Percentiles rank a stretch among this genome's conserved stretches.
These are phyloP conservation scores for Suillus sp. DNA, from an alignment of 768 basidiomycete species.

Conservation along the genomic window DNA sequence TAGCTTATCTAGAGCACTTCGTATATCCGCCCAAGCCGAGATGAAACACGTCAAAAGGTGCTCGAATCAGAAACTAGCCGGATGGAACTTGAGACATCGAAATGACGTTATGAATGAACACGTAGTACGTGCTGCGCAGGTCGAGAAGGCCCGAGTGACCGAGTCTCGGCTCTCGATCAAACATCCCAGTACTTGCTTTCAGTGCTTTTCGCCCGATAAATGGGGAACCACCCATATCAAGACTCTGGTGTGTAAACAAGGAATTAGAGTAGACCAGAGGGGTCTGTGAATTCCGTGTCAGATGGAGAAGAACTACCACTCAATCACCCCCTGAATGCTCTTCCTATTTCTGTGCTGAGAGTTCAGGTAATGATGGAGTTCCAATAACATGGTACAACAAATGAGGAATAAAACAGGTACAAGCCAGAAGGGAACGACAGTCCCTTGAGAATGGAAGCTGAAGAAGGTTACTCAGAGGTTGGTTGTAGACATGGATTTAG, in stretches of 20 bases:
- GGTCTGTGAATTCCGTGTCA: neutral
- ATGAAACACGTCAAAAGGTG: neutral
- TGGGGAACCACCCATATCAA: neutral
- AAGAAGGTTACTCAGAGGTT: neutral
- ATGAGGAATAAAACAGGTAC: neutral
- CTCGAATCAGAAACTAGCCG: neutral
- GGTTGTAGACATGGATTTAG: neutral
- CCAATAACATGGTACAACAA: neutral
- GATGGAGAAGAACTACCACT: neutral
- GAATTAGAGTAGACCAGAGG: neutral
- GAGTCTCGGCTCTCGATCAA: neutral
- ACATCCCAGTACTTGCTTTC: neutral
- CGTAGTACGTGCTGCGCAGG: neutral
- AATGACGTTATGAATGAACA: neutral
- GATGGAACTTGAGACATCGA: neutral
- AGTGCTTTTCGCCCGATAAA: neutral
- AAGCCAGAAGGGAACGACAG: neutral
- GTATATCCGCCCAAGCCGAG: neutral
- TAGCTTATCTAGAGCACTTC: neutral
- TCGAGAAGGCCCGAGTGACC: neutral
- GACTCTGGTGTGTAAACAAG: neutral
- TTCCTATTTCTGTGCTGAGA: neutral
- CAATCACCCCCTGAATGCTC: neutral
- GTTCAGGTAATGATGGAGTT: neutral
- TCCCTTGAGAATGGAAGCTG: constrained; percentile 5